Conservation (phyloP, 352 stramenopile genomes). For the Globisporangium rhizosaccharum region DNA sequence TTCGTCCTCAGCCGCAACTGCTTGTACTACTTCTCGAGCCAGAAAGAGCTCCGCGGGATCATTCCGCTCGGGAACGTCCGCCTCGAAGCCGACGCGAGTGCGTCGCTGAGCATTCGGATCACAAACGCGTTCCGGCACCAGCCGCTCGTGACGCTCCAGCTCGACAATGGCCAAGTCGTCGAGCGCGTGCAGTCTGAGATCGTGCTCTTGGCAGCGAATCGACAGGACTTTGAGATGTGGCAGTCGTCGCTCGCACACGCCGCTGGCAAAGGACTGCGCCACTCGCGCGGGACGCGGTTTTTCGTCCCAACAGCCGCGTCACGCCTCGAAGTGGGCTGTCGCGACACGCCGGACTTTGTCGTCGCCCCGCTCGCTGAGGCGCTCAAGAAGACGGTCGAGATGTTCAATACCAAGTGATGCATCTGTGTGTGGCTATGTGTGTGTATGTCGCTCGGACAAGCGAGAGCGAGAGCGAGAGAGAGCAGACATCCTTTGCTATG, state of each 20-base stretch:
- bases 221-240: slow-evolving; percentile 87
- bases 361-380: slow-evolving; percentile 65
- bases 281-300: slow-evolving; percentile 80
- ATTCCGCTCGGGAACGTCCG: slow-evolving; percentile 76
- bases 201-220: slow-evolving; percentile 54
- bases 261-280: slow-evolving; percentile 68
- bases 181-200: slow-evolving; percentile 77
- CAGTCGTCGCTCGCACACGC: slow-evolving; percentile 81
- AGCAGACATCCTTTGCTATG: no score
- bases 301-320: slow-evolving; percentile 79
- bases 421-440: background rate
- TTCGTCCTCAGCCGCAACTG: slow-evolving; percentile 87
- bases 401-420: slow-evolving; percentile 67
- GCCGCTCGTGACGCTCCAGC: slow-evolving; percentile 67
- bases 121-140: slow-evolving; percentile 51
- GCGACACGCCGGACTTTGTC: slow-evolving; percentile 75
- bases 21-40: slow-evolving; percentile 84
- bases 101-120: slow-evolving; percentile 63
- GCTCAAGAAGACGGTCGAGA: slow-evolving; percentile 75
- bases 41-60: slow-evolving; percentile 80
- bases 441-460: background rate
- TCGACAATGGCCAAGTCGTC: slow-evolving; percentile 80
- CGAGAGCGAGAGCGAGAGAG: background rate
- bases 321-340: slow-evolving; percentile 72
- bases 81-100: slow-evolving; percentile 52